Evolutionary conservation across 2,329 filamentous ascomycete species (phyloP).

Genomic region (Fusarium mangiferae): DNA sequence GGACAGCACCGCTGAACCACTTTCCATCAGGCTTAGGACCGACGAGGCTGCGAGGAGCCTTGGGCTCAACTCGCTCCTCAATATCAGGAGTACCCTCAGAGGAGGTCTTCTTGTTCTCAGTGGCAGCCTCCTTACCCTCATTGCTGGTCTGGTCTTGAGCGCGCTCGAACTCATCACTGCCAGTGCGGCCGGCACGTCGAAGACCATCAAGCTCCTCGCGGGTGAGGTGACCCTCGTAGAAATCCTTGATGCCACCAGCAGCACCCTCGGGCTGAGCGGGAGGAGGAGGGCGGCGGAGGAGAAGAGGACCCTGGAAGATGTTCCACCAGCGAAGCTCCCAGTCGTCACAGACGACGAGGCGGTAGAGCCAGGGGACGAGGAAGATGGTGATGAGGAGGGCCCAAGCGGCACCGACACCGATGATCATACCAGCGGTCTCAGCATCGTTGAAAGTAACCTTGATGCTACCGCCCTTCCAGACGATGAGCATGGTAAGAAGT

Average conservation of each 20-base stretch:
- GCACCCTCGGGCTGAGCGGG: constrained; percentile 73
- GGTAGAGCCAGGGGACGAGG: constrained; percentile 69
- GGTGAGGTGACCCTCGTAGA: constrained; percentile 66
- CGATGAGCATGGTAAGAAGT: constrained; percentile 69
- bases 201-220: constrained; percentile 59
- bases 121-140: constrained; percentile 37
- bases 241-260: constrained; percentile 64
- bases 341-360: constrained; percentile 68
- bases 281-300: constrained; percentile 56
- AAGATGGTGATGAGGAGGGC: constrained; percentile 60
- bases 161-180: constrained; percentile 38
- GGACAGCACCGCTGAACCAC: constrained; percentile 4
- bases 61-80: constrained; percentile 18
- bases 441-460: constrained; percentile 51
- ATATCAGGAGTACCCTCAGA: background rate
- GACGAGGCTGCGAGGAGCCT: constrained; percentile 30
- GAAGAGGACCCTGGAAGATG: constrained; percentile 62
- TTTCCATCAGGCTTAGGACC: constrained; percentile 37
- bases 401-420: constrained; percentile 63
- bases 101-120: constrained; percentile 37
- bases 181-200: constrained; percentile 46
- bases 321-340: constrained; percentile 68
- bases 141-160: constrained; percentile 30
- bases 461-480: constrained; percentile 63
- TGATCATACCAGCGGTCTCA: constrained; percentile 62